A percentile compares a stretch with the other conserved stretches of the same genome.
phyloP scores from a whole-genome alignment of 176 grass and related monocot species.

The Avena sativa region DNA sequence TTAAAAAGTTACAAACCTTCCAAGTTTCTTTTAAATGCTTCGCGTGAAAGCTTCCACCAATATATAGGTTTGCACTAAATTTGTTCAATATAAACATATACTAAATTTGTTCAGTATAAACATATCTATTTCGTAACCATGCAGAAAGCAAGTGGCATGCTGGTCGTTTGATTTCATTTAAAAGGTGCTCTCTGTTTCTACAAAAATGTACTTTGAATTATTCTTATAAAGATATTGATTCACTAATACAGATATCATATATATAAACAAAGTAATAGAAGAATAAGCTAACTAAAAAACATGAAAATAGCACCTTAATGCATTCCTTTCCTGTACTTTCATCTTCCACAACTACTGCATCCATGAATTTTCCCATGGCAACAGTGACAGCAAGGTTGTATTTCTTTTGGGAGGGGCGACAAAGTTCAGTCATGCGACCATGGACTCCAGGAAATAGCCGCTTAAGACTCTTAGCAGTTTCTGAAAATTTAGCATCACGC shows the following conservation, averaged over 20 bases:
- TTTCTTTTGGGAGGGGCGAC: slow-evolving; percentile 95
- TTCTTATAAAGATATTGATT: not conserved
- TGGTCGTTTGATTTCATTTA: slow-evolving; percentile 24
- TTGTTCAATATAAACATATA: not conserved
- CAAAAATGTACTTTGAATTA: not conserved
- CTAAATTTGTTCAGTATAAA: not conserved
- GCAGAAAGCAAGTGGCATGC: not conserved
- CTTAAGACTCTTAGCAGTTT: slow-evolving; percentile 89
- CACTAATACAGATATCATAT: not conserved
- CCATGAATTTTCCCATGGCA: slow-evolving; percentile 99
- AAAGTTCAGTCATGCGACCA: slow-evolving; percentile 99
- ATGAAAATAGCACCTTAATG: slow-evolving; percentile 74
- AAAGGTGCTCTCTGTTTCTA: slow-evolving; percentile 18
- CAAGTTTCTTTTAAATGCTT: slow-evolving; percentile 7
- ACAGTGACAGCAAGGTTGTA: slow-evolving; percentile 98
- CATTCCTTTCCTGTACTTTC: slow-evolving; percentile 98
- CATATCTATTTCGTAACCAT: not conserved
- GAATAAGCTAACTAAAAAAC: slow-evolving; percentile 14
- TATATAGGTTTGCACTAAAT: slow-evolving; percentile 16
- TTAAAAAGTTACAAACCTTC: slow-evolving; percentile 24
- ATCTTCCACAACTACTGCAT: slow-evolving; percentile 96
- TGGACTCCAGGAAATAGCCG: slow-evolving; percentile 89
- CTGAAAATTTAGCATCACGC: slow-evolving; percentile 82
- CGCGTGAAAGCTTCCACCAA: not conserved
- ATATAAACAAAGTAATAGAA: slow-evolving; percentile 16